Evolutionary conservation across 257 asterid species (phyloP).

Genomic region (Prunella vulgaris): DNA sequence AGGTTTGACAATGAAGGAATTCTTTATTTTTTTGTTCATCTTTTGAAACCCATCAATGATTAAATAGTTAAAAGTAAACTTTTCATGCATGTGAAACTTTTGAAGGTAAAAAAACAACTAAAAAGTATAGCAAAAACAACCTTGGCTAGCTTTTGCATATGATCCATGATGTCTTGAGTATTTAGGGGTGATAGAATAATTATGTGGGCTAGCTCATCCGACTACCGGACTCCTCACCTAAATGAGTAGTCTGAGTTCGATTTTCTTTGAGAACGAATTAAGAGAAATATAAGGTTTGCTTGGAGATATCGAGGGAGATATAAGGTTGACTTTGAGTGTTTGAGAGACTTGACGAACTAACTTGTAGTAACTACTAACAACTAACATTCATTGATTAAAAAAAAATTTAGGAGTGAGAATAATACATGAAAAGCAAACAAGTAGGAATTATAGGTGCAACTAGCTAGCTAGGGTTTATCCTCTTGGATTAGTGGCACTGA

Average conservation of each 20-base stretch:
- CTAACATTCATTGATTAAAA: too few relatives aligned
- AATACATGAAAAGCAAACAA: background rate
- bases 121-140: background rate
- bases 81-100: constrained; percentile 36
- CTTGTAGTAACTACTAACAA: too few relatives aligned
- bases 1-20: constrained; percentile 19
- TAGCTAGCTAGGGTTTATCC: background rate
- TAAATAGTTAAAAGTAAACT: constrained; percentile 16
- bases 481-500: background rate
- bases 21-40: background rate
- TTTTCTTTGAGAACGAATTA: too few relatives aligned
- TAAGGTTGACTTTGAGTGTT: too few relatives aligned
- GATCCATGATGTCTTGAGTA: background rate
- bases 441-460: constrained; percentile 7
- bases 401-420: too few relatives aligned
- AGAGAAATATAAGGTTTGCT: too few relatives aligned
- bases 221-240: too few relatives aligned
- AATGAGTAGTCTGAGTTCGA: too few relatives aligned
- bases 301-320: too few relatives aligned
- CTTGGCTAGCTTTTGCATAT: constrained; percentile 14
- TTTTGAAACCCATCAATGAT: constrained; percentile 17
- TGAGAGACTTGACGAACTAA: too few relatives aligned
- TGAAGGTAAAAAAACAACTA: background rate
- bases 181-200: background rate
- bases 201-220: too few relatives aligned